These are phyloP conservation scores for Ophiostoma ips DNA, from an alignment of 2,329 filamentous ascomycete genomes.

Conservation along the genomic window DNA sequence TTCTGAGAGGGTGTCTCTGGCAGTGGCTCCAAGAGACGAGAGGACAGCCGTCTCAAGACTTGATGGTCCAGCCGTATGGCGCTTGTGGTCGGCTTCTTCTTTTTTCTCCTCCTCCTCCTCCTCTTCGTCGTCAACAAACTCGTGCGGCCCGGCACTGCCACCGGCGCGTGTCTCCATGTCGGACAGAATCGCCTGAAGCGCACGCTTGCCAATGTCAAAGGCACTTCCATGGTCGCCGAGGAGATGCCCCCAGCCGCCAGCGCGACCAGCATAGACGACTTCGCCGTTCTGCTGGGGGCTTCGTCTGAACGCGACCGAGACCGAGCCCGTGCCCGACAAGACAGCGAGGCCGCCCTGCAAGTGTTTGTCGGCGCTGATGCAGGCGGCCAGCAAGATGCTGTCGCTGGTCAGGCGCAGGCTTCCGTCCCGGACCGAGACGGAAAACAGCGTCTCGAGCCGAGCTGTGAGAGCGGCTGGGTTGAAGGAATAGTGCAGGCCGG, in stretches of 20 bases:
- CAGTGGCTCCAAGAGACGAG: not conserved
- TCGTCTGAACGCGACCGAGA: constrained; percentile 3
- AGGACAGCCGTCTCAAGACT: not conserved
- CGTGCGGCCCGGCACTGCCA: not conserved
- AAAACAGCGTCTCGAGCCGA: constrained; percentile 4
- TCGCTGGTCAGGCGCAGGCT: constrained; percentile 8
- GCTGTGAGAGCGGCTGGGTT: constrained; percentile 2
- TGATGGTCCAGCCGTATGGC: too few relatives aligned
- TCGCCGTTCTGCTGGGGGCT: not conserved
- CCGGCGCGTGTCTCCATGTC: constrained; percentile 5
- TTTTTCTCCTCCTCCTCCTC: too few relatives aligned
- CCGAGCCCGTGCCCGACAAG: constrained; percentile 1
- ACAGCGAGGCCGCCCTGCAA: constrained; percentile 3
- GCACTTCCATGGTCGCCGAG: constrained; percentile 7
- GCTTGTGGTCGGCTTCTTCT: too few relatives aligned
- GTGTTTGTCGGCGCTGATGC: constrained; percentile 1
- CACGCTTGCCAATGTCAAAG: constrained; percentile 6
- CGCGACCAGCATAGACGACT: not conserved
- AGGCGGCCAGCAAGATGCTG: constrained; percentile 2
- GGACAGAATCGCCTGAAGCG: constrained; percentile 3
- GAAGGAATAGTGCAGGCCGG: constrained; percentile 6
- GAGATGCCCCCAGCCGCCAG: constrained; percentile 7
- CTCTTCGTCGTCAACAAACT: not conserved
- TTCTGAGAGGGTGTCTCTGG: not conserved
- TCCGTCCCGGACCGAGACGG: not conserved